Conservation (phyloP, 805 yeast species). For the Candida arabinofermentans region DNA sequence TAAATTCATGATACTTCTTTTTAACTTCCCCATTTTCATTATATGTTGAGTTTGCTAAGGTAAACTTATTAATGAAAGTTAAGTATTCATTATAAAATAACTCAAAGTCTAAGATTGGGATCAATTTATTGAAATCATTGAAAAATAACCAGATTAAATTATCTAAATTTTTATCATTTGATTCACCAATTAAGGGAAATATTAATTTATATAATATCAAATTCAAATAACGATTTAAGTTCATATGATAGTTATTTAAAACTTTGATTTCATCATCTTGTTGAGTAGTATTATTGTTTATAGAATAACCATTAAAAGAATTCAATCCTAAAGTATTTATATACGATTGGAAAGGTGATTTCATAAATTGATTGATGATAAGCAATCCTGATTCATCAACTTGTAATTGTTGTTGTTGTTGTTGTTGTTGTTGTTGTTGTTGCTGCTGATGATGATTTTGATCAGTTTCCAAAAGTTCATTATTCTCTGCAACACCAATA, state of each 20-base stretch:
- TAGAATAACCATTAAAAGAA: conserved; percentile 29
- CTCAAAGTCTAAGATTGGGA: conserved; percentile 53
- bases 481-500: conserved; percentile 14
- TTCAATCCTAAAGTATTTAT: conserved; percentile 21
- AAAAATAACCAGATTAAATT: conserved; percentile 46
- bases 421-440: background rate
- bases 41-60: conserved; percentile 29
- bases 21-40: conserved; percentile 40
- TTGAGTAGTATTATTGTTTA: conserved; percentile 1
- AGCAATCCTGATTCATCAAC: conserved; percentile 21
- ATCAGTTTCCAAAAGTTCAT: background rate
- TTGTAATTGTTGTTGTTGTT: conserved; percentile 1
- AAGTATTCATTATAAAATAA: conserved; percentile 50
- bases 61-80: conserved; percentile 40
- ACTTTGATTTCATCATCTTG: conserved; percentile 17
- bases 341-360: conserved; percentile 21
- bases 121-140: conserved; percentile 47
- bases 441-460: background rate
- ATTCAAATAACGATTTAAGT: conserved; percentile 32
- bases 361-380: conserved; percentile 26
- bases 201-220: conserved; percentile 30
- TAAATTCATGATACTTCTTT: conserved; percentile 32
- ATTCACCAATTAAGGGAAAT: conserved; percentile 26
- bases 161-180: conserved; percentile 35
- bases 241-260: conserved; percentile 33